phyloP scores from a whole-genome alignment of 2,329 filamentous ascomycete species.

The Paecilomyces formosus region DNA sequence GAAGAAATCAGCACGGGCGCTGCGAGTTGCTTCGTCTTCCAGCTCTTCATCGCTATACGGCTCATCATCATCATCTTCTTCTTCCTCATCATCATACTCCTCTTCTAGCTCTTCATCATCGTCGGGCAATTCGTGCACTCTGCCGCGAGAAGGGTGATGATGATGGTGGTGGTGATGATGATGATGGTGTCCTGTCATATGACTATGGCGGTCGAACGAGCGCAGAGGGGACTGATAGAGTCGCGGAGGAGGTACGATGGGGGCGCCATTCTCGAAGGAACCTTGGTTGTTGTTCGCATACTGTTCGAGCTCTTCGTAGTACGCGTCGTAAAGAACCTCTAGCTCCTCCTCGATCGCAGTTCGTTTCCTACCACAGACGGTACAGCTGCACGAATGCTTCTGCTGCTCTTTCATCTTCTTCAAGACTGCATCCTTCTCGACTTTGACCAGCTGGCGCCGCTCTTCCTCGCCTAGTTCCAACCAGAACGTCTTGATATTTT shows the following conservation, averaged over 20 bases:
- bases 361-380: slow-evolving; percentile 90
- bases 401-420: slow-evolving; percentile 99
- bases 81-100: slow-evolving; percentile 50
- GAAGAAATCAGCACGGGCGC: slow-evolving; percentile 73
- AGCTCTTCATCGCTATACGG: slow-evolving; percentile 58
- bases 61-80: slow-evolving; percentile 65
- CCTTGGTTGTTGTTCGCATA: slow-evolving; percentile 81
- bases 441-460: slow-evolving; percentile 89
- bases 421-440: slow-evolving; percentile 95
- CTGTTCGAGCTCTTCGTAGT: slow-evolving; percentile 95
- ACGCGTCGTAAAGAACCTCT: slow-evolving; percentile 94
- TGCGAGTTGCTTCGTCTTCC: slow-evolving; percentile 56
- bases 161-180: not conserved
- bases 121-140: slow-evolving; percentile 56
- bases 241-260: slow-evolving; percentile 61
- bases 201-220: slow-evolving; percentile 52
- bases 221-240: slow-evolving; percentile 50
- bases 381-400: slow-evolving; percentile 97
- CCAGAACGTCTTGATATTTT: slow-evolving; percentile 98
- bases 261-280: slow-evolving; percentile 52
- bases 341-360: slow-evolving; percentile 97
- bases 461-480: slow-evolving; percentile 88
- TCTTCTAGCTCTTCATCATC: slow-evolving; percentile 48
- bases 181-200: slow-evolving; percentile 50
- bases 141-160: slow-evolving; percentile 62